Base-by-base conservation (phyloP, 345 rosid species). In the Gossypium ekmanianum region DNA sequence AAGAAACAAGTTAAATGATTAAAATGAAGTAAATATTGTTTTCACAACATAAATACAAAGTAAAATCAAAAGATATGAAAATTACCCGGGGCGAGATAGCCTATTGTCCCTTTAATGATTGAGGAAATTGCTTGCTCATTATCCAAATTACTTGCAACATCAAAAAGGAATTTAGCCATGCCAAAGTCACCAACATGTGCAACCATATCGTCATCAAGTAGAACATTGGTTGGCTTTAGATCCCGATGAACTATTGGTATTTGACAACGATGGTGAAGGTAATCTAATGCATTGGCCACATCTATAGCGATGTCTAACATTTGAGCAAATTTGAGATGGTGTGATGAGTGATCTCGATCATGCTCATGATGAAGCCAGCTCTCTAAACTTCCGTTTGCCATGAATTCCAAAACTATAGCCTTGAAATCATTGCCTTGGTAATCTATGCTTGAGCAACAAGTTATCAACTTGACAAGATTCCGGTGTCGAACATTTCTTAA, bases 211-310 rank as follows among this genome's bases (percentile, higher is more conserved):
- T 70, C 74, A 13, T 80, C 76, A 1, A 78, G 79, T 16, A 77
- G 83, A 22, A 83, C 74, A 43, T 80, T 80, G 61, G 71, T 56
- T 20, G 78, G 83, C 65, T 80, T 83, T 47, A 77, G 17, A 69
- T 80, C 83, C 4, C 80, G 29, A 43, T 83, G 81, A 52, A 78
- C 74, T 1, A 80, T 63, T 2, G 76, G 61, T 3, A 45, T 51
- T 27, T 51, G 34, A 18, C 72, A 77, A 9, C 20, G 64, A 50
- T 48, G 65, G 64, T 83, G 83, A 43, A 80, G 81, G 68, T 80
- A 80, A 17, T 72, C 79, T 20, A 83, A 63, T 0, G 79, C 85
- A 34, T 22, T n/a, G 4, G 74, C 81, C 47, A 83, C 78, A 50
- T 73, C 81, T 0, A 83, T 43, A 1, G 80, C 81, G 13, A 78